Evolutionary conservation across 2,329 filamentous ascomycete species (phyloP).

Genomic region (Colletotrichum sp.): DNA sequence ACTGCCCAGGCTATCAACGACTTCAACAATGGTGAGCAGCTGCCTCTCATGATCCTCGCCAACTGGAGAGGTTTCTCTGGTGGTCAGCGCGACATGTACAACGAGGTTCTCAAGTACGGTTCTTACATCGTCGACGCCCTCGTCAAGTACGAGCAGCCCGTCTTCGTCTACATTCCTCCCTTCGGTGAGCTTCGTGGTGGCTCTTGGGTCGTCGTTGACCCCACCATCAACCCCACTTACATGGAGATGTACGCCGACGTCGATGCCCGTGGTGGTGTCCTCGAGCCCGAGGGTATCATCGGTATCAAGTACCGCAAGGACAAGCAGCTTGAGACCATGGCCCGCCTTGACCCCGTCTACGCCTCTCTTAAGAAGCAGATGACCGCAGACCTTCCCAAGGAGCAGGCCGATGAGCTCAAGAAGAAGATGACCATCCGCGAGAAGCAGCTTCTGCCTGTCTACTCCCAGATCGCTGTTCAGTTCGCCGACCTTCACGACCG

Average conservation of each 20-base stretch:
- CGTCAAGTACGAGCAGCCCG: conserved; percentile 97
- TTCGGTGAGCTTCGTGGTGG: conserved; percentile 97
- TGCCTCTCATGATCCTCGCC: conserved; percentile 97
- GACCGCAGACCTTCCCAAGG: conserved; percentile 69
- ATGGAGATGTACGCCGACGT: conserved; percentile 99
- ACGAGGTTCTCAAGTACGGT: conserved; percentile 99
- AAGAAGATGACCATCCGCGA: conserved; percentile 84
- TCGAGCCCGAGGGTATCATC: conserved; percentile 97
- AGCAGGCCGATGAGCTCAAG: conserved; percentile 81
- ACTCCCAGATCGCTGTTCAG: conserved; percentile 93
- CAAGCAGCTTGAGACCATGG: conserved; percentile 97
- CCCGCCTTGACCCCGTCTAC: conserved; percentile 86
- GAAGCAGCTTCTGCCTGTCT: conserved; percentile 88
- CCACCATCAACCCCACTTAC: conserved; percentile 92
- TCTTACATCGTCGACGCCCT: conserved; percentile 99
- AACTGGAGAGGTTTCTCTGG: conserved; percentile 99
- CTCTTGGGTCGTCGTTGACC: conserved; percentile 98
- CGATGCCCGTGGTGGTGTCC: conserved; percentile 92
- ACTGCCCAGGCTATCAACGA: conserved; percentile 98
- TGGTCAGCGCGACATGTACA: conserved; percentile 99
- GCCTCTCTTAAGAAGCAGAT: conserved; percentile 82
- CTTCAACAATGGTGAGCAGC: conserved; percentile 98
- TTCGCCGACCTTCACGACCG: conserved; percentile 98
- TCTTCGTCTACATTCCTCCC: conserved; percentile 99
- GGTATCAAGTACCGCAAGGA: conserved; percentile 99